Evolutionary conservation across 2,329 filamentous ascomycete genomes (phyloP).

Genomic region (Fusarium buharicum): DNA sequence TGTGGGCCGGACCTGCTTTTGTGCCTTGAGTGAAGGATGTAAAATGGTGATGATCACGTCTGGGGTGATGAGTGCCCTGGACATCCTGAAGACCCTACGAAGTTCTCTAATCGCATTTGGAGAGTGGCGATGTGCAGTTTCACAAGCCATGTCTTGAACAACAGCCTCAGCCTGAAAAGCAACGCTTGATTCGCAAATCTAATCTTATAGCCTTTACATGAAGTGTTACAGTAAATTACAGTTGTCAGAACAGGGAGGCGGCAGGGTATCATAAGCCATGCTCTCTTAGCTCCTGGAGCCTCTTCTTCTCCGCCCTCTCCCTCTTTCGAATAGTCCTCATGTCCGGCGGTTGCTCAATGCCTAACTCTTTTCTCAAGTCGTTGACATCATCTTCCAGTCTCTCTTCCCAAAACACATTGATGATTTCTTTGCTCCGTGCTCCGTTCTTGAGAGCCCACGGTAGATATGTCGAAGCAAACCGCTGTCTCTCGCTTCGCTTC

Average conservation of each 20-base stretch:
- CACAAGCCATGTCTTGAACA: neutral
- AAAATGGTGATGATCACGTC: conserved; percentile 9
- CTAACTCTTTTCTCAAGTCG: conserved; percentile 76
- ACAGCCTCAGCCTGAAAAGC: neutral
- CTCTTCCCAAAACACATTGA: conserved; percentile 99
- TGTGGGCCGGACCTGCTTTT: conserved; percentile 17
- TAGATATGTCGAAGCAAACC: conserved; percentile 80
- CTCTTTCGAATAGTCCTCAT: conserved; percentile 79
- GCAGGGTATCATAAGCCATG: conserved; percentile 33
- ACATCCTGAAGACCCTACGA: neutral
- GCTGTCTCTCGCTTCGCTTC: conserved; percentile 80
- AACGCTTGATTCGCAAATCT: conserved; percentile 15
- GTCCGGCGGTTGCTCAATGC: conserved; percentile 90
- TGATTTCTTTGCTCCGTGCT: conserved; percentile 77
- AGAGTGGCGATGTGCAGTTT: neutral
- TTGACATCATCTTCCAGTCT: conserved; percentile 85
- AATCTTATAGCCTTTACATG: neutral
- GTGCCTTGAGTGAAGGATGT: conserved; percentile 12
- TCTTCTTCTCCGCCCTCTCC: conserved; percentile 75
- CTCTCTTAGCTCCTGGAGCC: conserved; percentile 61
- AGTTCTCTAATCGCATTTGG: neutral
- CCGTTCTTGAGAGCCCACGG: conserved; percentile 94
- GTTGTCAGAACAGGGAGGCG: neutral
- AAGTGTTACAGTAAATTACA: conserved; percentile 27
- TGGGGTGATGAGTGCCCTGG: neutral